Conservation (phyloP, 495 filamentous ascomycete genomes). For the Pseudotulostoma volvatum region DNA sequence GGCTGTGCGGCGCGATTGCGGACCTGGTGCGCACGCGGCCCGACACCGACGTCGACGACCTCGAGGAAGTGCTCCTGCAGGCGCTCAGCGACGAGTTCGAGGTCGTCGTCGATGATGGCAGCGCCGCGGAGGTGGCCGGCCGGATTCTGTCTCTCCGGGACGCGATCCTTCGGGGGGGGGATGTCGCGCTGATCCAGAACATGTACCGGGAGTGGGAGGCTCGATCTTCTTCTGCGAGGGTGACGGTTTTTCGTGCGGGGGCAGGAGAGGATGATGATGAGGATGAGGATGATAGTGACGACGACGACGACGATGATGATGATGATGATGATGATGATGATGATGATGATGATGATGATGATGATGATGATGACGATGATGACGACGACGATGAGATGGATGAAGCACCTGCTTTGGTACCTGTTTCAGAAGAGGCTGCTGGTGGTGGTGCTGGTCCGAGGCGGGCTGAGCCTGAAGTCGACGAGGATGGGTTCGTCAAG, state of each 20-base stretch:
- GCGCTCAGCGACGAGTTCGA: conserved; percentile 95
- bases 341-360: conserved; percentile 22
- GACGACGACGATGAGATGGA: conserved; percentile 34
- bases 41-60: conserved; percentile 64
- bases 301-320: conserved; percentile 22
- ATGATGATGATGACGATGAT: conserved; percentile 36
- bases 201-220: conserved; percentile 50
- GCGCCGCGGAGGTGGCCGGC: conserved; percentile 53
- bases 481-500: conserved; percentile 91
- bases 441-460: too few species aligned
- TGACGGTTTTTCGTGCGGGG: conserved; percentile 34
- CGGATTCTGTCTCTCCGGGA: conserved; percentile 50
- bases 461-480: conserved; percentile 59
- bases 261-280: conserved; percentile 36
- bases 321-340: conserved; percentile 17
- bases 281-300: conserved; percentile 20
- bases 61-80: conserved; percentile 70
- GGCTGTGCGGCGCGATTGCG: conserved; percentile 80
- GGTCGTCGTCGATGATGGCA: conserved; percentile 77
- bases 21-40: conserved; percentile 58
- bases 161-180: conserved; percentile 39
- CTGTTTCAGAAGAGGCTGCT: conserved; percentile 35
- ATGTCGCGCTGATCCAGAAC: conserved; percentile 49
- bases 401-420: conserved; percentile 4
- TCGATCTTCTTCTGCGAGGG: too few species aligned